Conservation (phyloP, 164 flowering plant species). For the Euptelea pleiosperma region DNA sequence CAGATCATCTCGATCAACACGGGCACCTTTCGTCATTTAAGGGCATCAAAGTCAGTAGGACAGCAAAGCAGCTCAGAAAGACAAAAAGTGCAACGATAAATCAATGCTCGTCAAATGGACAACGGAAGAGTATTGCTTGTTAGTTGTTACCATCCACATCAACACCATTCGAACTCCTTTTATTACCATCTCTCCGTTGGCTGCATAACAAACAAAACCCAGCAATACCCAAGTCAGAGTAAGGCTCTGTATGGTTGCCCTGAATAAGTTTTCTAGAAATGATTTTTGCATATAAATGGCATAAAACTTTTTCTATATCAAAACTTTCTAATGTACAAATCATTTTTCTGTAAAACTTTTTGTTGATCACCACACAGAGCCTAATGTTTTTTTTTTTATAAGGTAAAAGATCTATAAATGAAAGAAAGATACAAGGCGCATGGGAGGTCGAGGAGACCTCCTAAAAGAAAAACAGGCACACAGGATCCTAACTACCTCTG, state of each 20-base stretch:
- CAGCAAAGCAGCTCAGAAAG: constrained; percentile 11
- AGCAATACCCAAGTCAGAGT: constrained; percentile 4
- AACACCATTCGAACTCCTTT: constrained; percentile 19
- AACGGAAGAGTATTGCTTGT: constrained; percentile 15
- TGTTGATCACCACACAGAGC: too few relatives aligned
- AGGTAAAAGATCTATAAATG: not conserved
- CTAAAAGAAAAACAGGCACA: not conserved
- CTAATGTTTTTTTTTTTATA: not conserved
- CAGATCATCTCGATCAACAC: constrained; percentile 52
- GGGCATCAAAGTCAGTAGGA: constrained; percentile 19
- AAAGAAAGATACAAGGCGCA: not conserved
- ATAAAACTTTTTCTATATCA: too few relatives aligned
- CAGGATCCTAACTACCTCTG: not conserved
- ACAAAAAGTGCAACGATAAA: constrained; percentile 11
- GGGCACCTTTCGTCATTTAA: constrained; percentile 36
- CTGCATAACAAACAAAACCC: constrained; percentile 29
- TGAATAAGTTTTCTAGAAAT: too few relatives aligned
- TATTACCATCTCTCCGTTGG: constrained; percentile 35
- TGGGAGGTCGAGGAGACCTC: too few relatives aligned
- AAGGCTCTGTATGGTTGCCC: too few relatives aligned
- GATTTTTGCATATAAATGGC: too few relatives aligned
- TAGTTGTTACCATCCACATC: constrained; percentile 43
- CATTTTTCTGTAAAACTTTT: too few relatives aligned
- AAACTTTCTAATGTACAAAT: too few relatives aligned
- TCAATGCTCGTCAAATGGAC: constrained; percentile 11